Conservation (phyloP, 805 yeast genomes). For the Wickerhamiella slavikovae region DNA sequence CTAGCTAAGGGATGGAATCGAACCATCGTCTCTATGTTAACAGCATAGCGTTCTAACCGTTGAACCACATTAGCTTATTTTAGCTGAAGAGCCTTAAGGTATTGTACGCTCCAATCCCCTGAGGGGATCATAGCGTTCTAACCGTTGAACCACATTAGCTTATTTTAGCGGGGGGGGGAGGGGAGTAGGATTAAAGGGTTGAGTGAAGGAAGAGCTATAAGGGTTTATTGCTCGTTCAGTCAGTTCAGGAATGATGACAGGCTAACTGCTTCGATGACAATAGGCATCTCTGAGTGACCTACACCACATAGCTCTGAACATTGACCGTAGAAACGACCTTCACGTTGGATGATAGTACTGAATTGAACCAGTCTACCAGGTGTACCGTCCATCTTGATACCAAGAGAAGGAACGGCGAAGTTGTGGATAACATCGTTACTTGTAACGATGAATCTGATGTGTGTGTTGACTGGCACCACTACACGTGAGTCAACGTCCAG, state of each 20-base stretch:
- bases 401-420: conserved; percentile 13
- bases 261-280: conserved; percentile 12
- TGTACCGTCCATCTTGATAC: conserved; percentile 13
- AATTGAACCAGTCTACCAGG: conserved; percentile 15
- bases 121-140: no score
- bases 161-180: no score
- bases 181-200: no score
- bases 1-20: no score
- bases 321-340: conserved; percentile 13
- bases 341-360: conserved; percentile 9
- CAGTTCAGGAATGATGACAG: conserved; percentile 12
- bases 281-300: conserved; percentile 13
- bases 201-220: background rate
- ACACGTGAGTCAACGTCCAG: conserved; percentile 12
- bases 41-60: no score
- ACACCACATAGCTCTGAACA: conserved; percentile 15
- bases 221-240: conserved; percentile 11
- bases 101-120: no score
- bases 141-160: no score
- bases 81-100: no score
- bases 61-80: no score
- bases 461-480: conserved; percentile 12
- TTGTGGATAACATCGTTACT: conserved; percentile 13
- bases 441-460: conserved; percentile 10
- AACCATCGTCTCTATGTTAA: no score